Percentiles rank a stretch among this genome's conserved stretches.
Evolutionary conservation across 148 eudicot genomes (phyloP).

Genomic region (Talinum fruticosum): DNA sequence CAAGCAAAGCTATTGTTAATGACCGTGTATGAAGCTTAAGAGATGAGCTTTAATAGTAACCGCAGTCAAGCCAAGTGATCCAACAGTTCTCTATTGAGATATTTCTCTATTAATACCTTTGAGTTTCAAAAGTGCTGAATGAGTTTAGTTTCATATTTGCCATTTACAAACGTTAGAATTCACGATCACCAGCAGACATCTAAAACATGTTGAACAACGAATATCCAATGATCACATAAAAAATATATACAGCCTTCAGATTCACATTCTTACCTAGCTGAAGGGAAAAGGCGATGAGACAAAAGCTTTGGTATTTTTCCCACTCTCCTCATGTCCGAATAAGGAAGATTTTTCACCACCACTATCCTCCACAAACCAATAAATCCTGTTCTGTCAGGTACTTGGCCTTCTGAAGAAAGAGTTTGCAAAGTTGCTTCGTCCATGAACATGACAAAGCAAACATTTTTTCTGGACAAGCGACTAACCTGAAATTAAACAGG

Average conservation of each 20-base stretch:
- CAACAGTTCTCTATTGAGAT: neutral
- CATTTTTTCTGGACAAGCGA: slow-evolving; percentile 85
- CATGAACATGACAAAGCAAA: slow-evolving; percentile 97
- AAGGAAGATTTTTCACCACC: slow-evolving; percentile 92
- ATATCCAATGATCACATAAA: slow-evolving; percentile 5
- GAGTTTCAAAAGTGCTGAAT: neutral
- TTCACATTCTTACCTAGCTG: slow-evolving; percentile 66
- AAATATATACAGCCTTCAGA: neutral
- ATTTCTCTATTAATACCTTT: neutral
- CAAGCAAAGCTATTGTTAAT: neutral
- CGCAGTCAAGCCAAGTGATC: neutral
- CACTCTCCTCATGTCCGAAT: slow-evolving; percentile 87
- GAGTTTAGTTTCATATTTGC: slow-evolving; percentile 1
- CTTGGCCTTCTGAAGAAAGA: slow-evolving; percentile 80
- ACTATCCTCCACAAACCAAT: slow-evolving; percentile 93
- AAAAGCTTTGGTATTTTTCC: slow-evolving; percentile 95
- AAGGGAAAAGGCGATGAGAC: slow-evolving; percentile 84
- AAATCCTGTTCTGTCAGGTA: slow-evolving; percentile 86
- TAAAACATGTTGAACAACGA: neutral
- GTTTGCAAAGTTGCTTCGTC: slow-evolving; percentile 78
- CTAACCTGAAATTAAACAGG: slow-evolving; percentile 58
- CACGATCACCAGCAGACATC: neutral
- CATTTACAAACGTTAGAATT: neutral
- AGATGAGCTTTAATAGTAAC: neutral
- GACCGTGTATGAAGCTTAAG: neutral